These are phyloP conservation scores for Exophiala viscosa DNA, from an alignment of 2,329 filamentous ascomycete genomes.

Conservation along the genomic window DNA sequence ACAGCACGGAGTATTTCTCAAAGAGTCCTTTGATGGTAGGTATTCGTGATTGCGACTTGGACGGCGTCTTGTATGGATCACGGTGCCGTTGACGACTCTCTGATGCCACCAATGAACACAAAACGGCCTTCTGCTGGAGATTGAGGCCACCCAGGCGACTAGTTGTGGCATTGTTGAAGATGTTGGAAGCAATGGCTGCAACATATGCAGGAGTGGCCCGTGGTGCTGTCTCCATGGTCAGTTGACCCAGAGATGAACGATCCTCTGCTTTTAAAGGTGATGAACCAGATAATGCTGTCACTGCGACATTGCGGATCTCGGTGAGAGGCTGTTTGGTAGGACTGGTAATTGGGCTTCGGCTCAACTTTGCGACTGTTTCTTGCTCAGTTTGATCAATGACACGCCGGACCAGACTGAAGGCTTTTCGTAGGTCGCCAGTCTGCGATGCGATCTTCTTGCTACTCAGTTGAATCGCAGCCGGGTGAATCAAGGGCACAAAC, in stretches of 20 bases:
- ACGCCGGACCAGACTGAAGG: constrained; percentile 87
- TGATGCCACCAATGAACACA: constrained; percentile 84
- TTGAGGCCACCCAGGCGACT: constrained; percentile 85
- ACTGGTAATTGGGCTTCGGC: constrained; percentile 52
- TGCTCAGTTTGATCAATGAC: constrained; percentile 85
- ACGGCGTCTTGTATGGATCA: constrained; percentile 52
- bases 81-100: constrained; percentile 57
- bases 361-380: constrained; percentile 69
- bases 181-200: constrained; percentile 82
- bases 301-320: constrained; percentile 66
- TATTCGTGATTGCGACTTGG: constrained; percentile 57
- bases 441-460: constrained; percentile 92
- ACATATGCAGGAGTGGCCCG: constrained; percentile 86
- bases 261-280: constrained; percentile 42
- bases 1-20: constrained; percentile 76
- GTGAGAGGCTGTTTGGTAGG: constrained; percentile 73
- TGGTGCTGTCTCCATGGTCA: constrained; percentile 76
- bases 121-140: constrained; percentile 90
- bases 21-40: constrained; percentile 83
- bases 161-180: constrained; percentile 82
- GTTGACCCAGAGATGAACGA: constrained; percentile 50
- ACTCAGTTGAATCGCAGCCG: constrained; percentile 87
- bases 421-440: constrained; percentile 89
- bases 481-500: constrained; percentile 84
- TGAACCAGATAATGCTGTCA: constrained; percentile 35